phyloP scores from a whole-genome alignment of 1,284 basidiomycete genomes.

The Lignosus rhinocerotis region DNA sequence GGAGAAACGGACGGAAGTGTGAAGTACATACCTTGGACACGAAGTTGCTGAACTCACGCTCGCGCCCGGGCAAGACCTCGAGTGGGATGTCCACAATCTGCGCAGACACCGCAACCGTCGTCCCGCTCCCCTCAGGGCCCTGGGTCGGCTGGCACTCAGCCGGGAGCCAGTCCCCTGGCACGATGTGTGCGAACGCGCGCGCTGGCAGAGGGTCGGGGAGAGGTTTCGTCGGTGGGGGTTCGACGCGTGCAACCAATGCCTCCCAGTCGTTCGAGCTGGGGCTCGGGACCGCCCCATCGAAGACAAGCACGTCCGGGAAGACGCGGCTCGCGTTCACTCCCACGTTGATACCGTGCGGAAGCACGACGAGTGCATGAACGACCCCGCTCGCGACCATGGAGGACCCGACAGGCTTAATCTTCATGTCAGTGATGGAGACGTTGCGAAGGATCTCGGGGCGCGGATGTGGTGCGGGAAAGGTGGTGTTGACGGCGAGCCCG shows the following conservation, averaged over 20 bases:
- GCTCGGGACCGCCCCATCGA: slow-evolving; percentile 63
- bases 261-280: slow-evolving; percentile 18
- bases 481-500: slow-evolving; percentile 44
- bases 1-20: neutral
- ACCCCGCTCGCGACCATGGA: slow-evolving; percentile 65
- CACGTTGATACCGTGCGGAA: slow-evolving; percentile 67
- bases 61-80: slow-evolving; percentile 70
- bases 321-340: slow-evolving; percentile 59
- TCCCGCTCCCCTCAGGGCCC: slow-evolving; percentile 47
- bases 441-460: slow-evolving; percentile 64
- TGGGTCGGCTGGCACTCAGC: slow-evolving; percentile 48
- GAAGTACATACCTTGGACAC: slow-evolving; percentile 59
- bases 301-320: slow-evolving; percentile 73
- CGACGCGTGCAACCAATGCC: neutral
- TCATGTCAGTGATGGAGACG: slow-evolving; percentile 75
- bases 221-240: slow-evolving; percentile 43
- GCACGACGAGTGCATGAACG: slow-evolving; percentile 60
- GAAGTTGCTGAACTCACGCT: slow-evolving; percentile 71
- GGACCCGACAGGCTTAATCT: slow-evolving; percentile 50
- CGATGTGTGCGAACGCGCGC: slow-evolving; percentile 71
- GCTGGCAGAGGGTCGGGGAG: slow-evolving; percentile 65
- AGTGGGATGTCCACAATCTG: slow-evolving; percentile 70
- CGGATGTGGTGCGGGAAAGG: slow-evolving; percentile 64
- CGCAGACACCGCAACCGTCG: slow-evolving; percentile 58
- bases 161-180: slow-evolving; percentile 66